Evolutionary conservation across 2,329 filamentous ascomycete genomes (phyloP).

Genomic region (Tolypocladium cylindrosporum): DNA sequence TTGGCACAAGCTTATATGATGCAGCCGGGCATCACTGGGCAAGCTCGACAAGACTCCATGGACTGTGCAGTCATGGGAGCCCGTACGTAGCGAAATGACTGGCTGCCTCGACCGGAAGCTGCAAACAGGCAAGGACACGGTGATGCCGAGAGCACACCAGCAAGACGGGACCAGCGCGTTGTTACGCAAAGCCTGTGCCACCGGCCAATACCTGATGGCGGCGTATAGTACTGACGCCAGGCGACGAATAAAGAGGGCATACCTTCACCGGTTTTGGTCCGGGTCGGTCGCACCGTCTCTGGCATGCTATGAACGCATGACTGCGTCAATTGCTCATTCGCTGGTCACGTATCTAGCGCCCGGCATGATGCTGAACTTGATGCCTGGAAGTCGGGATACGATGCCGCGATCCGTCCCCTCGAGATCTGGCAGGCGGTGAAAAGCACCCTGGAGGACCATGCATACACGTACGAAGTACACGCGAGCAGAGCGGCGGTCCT

Average conservation of each 20-base stretch:
- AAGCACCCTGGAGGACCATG: neutral
- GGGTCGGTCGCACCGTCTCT: neutral
- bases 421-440: neutral
- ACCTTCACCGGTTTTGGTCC: constrained; percentile 1
- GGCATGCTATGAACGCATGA: neutral
- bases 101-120: neutral
- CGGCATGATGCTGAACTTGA: neutral
- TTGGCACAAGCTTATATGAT: neutral
- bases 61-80: neutral
- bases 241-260: neutral
- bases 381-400: neutral
- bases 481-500: neutral
- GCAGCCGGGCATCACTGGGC: neutral
- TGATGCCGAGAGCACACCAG: neutral
- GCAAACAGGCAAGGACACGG: neutral
- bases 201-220: neutral
- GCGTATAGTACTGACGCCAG: neutral
- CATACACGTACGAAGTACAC: neutral
- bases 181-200: constrained; percentile 1
- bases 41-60: neutral
- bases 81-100: neutral
- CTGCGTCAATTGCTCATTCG: neutral
- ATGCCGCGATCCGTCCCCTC: neutral
- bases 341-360: neutral
- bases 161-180: neutral